Percentiles rank a stretch among this genome's conserved stretches.
Conservation (phyloP, 129 eudicot genomes). For the Artemisia annua region DNA sequence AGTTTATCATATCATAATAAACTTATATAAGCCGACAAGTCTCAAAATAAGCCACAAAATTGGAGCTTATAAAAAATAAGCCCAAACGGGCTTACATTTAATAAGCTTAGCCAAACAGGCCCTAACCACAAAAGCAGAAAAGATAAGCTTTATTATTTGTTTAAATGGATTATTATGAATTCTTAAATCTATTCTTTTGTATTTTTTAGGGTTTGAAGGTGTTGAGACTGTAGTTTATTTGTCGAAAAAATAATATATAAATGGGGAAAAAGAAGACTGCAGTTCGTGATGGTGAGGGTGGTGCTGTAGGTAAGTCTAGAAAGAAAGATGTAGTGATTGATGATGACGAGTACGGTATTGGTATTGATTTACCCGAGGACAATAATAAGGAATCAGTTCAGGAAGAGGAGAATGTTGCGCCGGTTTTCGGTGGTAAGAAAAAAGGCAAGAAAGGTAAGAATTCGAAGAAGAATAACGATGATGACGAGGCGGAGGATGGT, state of each 20-base stretch:
- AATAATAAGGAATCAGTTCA: conserved; percentile 41
- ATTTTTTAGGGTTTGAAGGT: conserved; percentile 14
- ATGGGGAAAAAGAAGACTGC: conserved; percentile 77
- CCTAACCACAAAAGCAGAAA: no score
- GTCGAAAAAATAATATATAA: conserved; percentile 29
- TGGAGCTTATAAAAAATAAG: no score
- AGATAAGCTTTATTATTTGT: no score
- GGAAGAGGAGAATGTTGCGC: conserved; percentile 45
- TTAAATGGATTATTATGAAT: no score
- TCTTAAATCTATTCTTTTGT: not conserved
- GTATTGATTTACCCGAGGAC: conserved; percentile 65
- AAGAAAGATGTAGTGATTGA: conserved; percentile 69
- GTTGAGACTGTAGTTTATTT: conserved; percentile 23
- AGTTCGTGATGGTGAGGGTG: conserved; percentile 55
- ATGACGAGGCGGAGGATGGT: conserved; percentile 41
- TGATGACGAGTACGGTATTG: conserved; percentile 86
- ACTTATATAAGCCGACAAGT: no score
- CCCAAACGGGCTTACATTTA: no score
- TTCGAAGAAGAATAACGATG: conserved; percentile 59
- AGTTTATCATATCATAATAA: no score
- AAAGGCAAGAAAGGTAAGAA: conserved; percentile 69
- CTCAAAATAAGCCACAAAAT: no score
- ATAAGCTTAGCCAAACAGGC: no score
- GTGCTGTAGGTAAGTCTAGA: conserved; percentile 55
- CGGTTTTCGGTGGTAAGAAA: conserved; percentile 48